A percentile compares a stretch with the other conserved stretches of the same genome.
Conservation (phyloP, 2,329 filamentous ascomycete genomes). For the Colletotrichum gigasporum region DNA sequence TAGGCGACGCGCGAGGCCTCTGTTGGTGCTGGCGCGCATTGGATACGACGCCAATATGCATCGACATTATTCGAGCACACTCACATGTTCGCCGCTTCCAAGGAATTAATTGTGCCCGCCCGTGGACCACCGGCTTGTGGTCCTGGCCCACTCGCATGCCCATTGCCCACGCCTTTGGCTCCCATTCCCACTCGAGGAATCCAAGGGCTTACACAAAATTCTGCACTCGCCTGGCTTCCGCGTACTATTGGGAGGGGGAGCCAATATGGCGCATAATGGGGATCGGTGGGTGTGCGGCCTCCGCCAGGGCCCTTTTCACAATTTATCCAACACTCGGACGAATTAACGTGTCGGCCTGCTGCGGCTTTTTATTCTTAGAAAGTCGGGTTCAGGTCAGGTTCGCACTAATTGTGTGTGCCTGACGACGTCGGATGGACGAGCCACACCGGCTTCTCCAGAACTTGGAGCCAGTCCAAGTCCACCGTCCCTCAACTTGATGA, state of each 20-base stretch:
- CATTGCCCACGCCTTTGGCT: background rate
- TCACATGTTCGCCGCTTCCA: conserved; percentile 28
- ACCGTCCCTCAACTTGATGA: conserved; percentile 19
- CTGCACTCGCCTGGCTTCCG: background rate
- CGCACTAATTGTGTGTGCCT: conserved; percentile 15
- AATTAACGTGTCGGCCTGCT: conserved; percentile 1
- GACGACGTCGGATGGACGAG: conserved; percentile 21
- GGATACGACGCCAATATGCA: conserved; percentile 27
- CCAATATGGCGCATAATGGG: conserved; percentile 11
- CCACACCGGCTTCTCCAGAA: conserved; percentile 26
- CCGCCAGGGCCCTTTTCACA: conserved; percentile 25
- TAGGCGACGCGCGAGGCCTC: conserved; percentile 6
- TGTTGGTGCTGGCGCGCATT: conserved; percentile 10
- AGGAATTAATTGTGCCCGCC: conserved; percentile 16
- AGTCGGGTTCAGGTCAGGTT: conserved; percentile 1
- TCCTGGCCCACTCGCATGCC: conserved; percentile 29
- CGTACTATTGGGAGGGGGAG: background rate
- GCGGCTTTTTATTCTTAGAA: conserved; percentile 28
- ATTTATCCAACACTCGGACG: conserved; percentile 24
- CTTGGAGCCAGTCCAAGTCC: background rate
- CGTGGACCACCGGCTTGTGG: conserved; percentile 6
- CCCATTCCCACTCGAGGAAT: conserved; percentile 14
- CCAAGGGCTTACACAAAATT: conserved; percentile 16
- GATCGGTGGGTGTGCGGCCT: conserved; percentile 24
- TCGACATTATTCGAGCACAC: conserved; percentile 28